Base-by-base conservation (phyloP, 768 basidiomycete species). In the Rhodotorula toruloides region DNA sequence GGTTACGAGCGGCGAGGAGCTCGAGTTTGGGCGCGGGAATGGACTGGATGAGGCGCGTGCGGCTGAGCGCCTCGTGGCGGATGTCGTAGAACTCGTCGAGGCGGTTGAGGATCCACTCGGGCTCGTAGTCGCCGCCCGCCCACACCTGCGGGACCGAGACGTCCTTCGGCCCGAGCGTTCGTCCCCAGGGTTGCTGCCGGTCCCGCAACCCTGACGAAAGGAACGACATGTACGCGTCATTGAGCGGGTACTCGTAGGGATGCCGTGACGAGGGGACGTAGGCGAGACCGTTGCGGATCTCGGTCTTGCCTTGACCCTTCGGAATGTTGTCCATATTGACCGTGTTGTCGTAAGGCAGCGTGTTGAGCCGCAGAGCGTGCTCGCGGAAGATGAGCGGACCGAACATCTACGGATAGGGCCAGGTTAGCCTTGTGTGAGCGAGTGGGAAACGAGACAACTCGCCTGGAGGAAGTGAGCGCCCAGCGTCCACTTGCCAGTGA, bases 251-350 rank as follows among this genome's bases (percentile, higher is more conserved):
- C 34, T 53, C 52, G 52, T 53, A 53, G 21, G 52, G 52, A 36
- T 53, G 52, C 19, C 52, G 52, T 14, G 52, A 53, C 5, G 31
- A 27, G 2, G 52, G 52, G 32, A 53, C 52, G 34, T 36, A 53
- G 7, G 52, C 52, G 52, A 53, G 52, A 21, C 52, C 52, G 52
- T 53, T 37, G 19, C 37, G 34, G 52, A 53, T 32, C 7, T 22
- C 21, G 3, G 52, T 53, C 31, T 19, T 32, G 34, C 52, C 52
- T 21, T 32, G 17, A 31, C 52, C 52, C 12, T 34, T 37, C 27
- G 52, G 52, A 19, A 53, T 32, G 34, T 53, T 53, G 31, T 53
- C 52, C 52, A 53, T 53, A 34, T 53, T 53, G 52, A 53, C 52
- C 32, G 52, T 53, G 52, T 53, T 53, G 34, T 53, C 36, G 52